phyloP scores from a whole-genome alignment of 331 rosid genomes.

The Rosa hybrid region DNA sequence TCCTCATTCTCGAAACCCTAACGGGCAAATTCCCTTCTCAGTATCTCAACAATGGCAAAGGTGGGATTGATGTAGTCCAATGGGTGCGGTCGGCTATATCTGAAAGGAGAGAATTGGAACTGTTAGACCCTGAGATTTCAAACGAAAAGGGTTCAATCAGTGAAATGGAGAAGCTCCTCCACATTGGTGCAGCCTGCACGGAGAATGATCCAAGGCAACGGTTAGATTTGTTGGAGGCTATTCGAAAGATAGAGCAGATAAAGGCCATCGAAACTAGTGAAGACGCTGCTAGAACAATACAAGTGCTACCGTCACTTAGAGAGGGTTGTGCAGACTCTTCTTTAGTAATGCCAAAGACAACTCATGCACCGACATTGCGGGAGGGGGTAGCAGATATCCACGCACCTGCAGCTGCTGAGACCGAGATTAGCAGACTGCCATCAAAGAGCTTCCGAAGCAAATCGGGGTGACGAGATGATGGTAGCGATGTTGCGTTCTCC shows the following conservation, averaged over 20 bases:
- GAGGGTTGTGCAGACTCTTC: slow-evolving; percentile 36
- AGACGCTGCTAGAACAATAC: slow-evolving; percentile 32
- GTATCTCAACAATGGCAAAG: slow-evolving; percentile 54
- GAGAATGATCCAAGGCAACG: slow-evolving; percentile 42
- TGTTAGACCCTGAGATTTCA: slow-evolving; percentile 64
- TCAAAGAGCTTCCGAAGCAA: neutral
- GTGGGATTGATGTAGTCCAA: slow-evolving; percentile 62
- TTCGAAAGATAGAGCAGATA: slow-evolving; percentile 55
- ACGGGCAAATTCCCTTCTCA: slow-evolving; percentile 76
- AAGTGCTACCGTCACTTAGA: slow-evolving; percentile 38
- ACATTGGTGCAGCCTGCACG: slow-evolving; percentile 62
- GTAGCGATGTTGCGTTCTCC: slow-evolving; percentile 24
- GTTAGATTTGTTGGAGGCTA: slow-evolving; percentile 48
- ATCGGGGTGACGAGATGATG: neutral
- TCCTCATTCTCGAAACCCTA: slow-evolving; percentile 66
- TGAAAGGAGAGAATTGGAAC: slow-evolving; percentile 54
- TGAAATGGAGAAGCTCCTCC: slow-evolving; percentile 56
- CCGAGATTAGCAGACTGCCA: slow-evolving; percentile 11
- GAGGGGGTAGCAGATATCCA: slow-evolving; percentile 20
- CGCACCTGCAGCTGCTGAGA: neutral
- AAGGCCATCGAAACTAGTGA: neutral
- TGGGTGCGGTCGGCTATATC: slow-evolving; percentile 55
- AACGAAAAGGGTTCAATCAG: slow-evolving; percentile 17
- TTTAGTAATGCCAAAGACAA: neutral
- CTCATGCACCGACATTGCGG: slow-evolving; percentile 11